Evolutionary conservation across 2,329 filamentous ascomycete species (phyloP).

Genomic region (Pseudophaeomoniella oleicola): DNA sequence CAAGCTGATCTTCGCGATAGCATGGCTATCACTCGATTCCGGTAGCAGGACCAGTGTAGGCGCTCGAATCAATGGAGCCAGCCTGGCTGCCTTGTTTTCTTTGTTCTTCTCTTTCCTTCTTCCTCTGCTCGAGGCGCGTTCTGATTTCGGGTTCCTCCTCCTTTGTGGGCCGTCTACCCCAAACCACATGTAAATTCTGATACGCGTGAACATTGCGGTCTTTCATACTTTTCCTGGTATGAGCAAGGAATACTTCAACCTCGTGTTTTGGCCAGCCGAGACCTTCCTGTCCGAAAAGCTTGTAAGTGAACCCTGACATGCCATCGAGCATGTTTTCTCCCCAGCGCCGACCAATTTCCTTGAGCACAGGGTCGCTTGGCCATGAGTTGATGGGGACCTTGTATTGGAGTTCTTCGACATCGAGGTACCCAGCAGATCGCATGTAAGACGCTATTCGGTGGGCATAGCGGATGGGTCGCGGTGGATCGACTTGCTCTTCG

Average conservation of each 20-base stretch:
- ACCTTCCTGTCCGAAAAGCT: constrained; percentile 19
- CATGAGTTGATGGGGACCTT: constrained; percentile 40
- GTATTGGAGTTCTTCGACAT: constrained; percentile 37
- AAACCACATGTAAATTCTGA: constrained; percentile 23
- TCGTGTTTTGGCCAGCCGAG: constrained; percentile 29
- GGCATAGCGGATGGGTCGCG: constrained; percentile 35
- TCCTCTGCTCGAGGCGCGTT: not conserved
- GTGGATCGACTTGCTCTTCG: constrained; percentile 25
- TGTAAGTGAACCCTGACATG: constrained; percentile 28
- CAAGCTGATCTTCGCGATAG: too few relatives aligned
- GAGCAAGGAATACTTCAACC: constrained; percentile 30
- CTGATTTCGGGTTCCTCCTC: constrained; percentile 9
- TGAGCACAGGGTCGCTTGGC: constrained; percentile 32
- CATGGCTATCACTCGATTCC: too few relatives aligned
- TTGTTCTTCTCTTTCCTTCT: not conserved
- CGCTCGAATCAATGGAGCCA: not conserved
- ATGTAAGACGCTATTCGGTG: constrained; percentile 40
- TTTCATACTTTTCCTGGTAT: constrained; percentile 25
- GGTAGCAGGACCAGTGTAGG: not conserved
- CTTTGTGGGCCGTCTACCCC: constrained; percentile 12
- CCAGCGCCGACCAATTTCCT: constrained; percentile 34
- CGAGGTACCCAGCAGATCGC: constrained; percentile 41
- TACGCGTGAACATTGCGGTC: constrained; percentile 27
- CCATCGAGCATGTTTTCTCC: constrained; percentile 30
- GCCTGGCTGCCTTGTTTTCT: not conserved